A percentile compares a stretch with the other conserved stretches of the same genome.
phyloP scores from a whole-genome alignment of 2,329 filamentous ascomycete species.

The Dendryphion nanum region DNA sequence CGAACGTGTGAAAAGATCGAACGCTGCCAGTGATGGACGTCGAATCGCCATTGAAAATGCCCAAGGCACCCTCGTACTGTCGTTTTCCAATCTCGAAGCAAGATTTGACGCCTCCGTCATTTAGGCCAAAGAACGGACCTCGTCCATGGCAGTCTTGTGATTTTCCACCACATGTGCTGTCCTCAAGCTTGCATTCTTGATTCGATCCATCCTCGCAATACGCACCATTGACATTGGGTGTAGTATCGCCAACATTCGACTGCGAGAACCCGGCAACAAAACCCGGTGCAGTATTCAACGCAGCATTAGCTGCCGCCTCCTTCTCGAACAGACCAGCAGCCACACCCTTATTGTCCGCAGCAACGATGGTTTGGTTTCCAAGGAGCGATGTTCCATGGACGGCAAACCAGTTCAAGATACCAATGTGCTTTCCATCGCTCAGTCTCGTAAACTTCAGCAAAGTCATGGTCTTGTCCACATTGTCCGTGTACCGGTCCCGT shows the following conservation, averaged over 20 bases:
- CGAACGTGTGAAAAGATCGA: constrained; percentile 80
- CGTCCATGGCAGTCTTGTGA: constrained; percentile 71
- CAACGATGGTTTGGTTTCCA: constrained; percentile 85
- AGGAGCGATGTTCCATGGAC: constrained; percentile 90
- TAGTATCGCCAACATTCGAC: constrained; percentile 86
- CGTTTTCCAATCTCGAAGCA: constrained; percentile 74
- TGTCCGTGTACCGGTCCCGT: constrained; percentile 63
- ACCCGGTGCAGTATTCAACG: constrained; percentile 53
- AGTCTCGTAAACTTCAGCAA: constrained; percentile 74
- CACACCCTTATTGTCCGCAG: constrained; percentile 96
- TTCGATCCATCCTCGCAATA: constrained; percentile 82
- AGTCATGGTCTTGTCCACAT: constrained; percentile 76
- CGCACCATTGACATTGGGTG: constrained; percentile 81
- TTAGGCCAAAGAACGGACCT: constrained; percentile 65
- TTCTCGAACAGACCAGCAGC: constrained; percentile 83
- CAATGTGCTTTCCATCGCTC: constrained; percentile 73
- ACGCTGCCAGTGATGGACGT: constrained; percentile 63
- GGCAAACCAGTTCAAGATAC: constrained; percentile 85
- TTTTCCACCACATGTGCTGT: constrained; percentile 78
- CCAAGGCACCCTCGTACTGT: constrained; percentile 63
- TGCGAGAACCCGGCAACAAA: constrained; percentile 94
- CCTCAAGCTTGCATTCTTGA: constrained; percentile 69
- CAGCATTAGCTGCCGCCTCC: constrained; percentile 51
- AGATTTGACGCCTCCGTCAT: constrained; percentile 65
- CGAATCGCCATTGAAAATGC: constrained; percentile 54